Base-by-base conservation (phyloP, 768 basidiomycete species). In the Russula sp. region DNA sequence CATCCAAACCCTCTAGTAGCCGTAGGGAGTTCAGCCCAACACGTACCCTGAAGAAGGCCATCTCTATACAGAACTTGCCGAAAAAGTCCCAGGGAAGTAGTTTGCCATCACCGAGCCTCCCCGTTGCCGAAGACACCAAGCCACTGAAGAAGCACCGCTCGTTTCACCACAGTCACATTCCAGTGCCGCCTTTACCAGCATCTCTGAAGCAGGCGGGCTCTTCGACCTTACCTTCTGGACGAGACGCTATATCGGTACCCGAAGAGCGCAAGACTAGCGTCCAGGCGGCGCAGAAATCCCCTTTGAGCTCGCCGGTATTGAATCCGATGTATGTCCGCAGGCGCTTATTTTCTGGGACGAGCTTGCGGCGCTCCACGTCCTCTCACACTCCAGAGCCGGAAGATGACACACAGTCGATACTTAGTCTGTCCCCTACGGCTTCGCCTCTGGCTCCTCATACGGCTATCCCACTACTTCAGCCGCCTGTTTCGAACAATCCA, bases 291-390 rank as follows among this genome's bases (percentile, higher is more conserved):
- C 63, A 40, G 20, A 64, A 64, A n/a, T 42, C 59, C n/a, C 63
- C 63, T 2, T 45, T 49, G 27, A 55, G 53, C 39, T 57, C 63
- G 7, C 63, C 63, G 16, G 66, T 66, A 16, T 51, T 58, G 55
- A 60, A 56, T 32, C 63, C 68, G 40, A 66, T 64, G 20, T 71
- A 74, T 16, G 71, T 74, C 20, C 73, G 84, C 57, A 84, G 80
- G 68, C 81, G 87, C n/a, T 72, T 89, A 13, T 88, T 88, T 68
- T 88, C 87, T 18, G 78, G 79, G 42, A 80, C 83, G 7, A 83
- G 79, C 68, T 65, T 73, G 49, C 76, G 80, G 61, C 76, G 82
- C 62, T 81, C 69, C 40, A 68, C 82, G 20, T 83, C 84, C 4
- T 82, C 80, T 16, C 79, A 82, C 48, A 66, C 66, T 0, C 62